phyloP scores from a whole-genome alignment of 2,329 filamentous ascomycete genomes.

The Pseudocercospora crystallina region DNA sequence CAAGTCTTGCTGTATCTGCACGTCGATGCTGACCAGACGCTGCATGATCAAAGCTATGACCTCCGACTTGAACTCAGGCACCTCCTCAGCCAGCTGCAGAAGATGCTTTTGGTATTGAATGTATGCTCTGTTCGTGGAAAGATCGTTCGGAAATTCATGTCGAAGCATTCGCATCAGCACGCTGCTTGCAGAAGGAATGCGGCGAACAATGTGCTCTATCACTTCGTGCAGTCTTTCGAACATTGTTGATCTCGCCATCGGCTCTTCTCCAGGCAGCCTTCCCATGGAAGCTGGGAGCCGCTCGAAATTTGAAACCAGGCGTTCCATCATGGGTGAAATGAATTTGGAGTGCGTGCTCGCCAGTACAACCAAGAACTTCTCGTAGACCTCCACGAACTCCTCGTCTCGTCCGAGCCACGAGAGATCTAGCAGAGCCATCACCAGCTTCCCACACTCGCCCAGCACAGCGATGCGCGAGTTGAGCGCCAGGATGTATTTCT shows the following conservation, averaged over 20 bases:
- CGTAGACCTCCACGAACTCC: constrained; percentile 57
- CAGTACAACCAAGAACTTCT: constrained; percentile 60
- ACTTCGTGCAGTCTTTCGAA: constrained; percentile 73
- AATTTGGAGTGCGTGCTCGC: constrained; percentile 81
- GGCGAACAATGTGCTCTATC: constrained; percentile 71
- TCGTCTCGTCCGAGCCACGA: constrained; percentile 64
- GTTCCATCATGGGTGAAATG: constrained; percentile 70
- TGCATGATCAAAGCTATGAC: constrained; percentile 82
- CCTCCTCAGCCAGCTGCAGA: constrained; percentile 72
- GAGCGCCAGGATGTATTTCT: constrained; percentile 60
- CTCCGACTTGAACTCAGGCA: constrained; percentile 73
- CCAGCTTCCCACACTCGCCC: constrained; percentile 57
- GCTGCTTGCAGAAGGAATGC: constrained; percentile 76
- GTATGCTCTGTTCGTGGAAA: constrained; percentile 75
- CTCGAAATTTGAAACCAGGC: constrained; percentile 77
- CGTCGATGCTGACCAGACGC: constrained; percentile 88
- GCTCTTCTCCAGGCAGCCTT: constrained; percentile 54
- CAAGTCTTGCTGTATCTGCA: constrained; percentile 89
- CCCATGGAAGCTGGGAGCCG: constrained; percentile 57
- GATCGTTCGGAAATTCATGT: constrained; percentile 36
- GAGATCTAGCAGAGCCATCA: constrained; percentile 58
- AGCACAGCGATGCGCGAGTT: constrained; percentile 57
- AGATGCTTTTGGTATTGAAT: constrained; percentile 87
- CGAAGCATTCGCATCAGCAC: constrained; percentile 58
- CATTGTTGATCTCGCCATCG: constrained; percentile 64